Evolutionary conservation across 768 basidiomycete species (phyloP), one percentile per base, ranked within the genome.

Genomic region (Leucocoprinus leucothites): DNA sequence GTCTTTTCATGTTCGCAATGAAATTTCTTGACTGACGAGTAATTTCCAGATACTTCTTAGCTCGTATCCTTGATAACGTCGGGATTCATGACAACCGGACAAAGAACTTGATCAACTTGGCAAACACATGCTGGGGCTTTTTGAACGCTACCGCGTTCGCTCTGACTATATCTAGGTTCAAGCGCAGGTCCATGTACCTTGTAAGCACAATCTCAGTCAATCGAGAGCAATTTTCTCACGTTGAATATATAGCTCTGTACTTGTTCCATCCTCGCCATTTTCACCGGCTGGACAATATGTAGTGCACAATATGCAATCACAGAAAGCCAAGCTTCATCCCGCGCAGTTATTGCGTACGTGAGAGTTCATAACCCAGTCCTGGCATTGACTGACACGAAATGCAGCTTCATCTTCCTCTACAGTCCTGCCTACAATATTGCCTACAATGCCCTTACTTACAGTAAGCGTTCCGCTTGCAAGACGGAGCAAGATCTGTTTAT

Each of bases 81-180:
- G 82, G 81, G 36, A 71, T 83, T 35, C 67, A 70, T 55, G 72
- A 74, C 56, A 79, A 81, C 62, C 70, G 68, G 7, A 74, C 74
- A 2, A 80, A 82, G 67, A 82, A 82, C 58, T 64, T 78, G n/a
- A 77, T 85, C 66, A 84, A 83, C 64, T 61, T 83, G 58, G 79
- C 74, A 14, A 69, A 73, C 52, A 79, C 79, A 5, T 75, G 74
- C 63, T 83, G 82, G 82, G 75, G 76, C 22, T 78, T 82, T 61
- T 53, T 82, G 41, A 84, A 82, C 54, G 80, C 75, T 24, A 80
- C 78, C 1, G 54, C 72, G 45, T 63, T 82, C n/a, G 82, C 82
- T 8, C 61, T 82, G 28, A 76, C 74, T 9, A 69, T 76, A 9
- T 71, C 79, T 11, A 69, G 73, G 47, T 78, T 78, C 67, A 75